Percentiles rank a stretch among this genome's conserved stretches.
Conservation (phyloP, 176 grass and related monocot species). For the Avena atlantica region DNA sequence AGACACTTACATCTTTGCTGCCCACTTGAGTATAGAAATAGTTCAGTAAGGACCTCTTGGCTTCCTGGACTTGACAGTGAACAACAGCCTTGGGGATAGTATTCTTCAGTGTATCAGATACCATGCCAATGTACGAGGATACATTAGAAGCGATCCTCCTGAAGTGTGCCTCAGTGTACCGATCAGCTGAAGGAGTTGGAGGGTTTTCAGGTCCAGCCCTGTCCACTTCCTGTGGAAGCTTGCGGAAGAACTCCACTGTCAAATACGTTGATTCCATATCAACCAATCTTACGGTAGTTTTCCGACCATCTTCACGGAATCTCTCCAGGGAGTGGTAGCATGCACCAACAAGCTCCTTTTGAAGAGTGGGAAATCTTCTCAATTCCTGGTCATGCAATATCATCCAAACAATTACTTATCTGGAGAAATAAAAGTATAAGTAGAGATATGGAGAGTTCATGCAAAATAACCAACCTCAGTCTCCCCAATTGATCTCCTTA, state of each 20-base stretch:
- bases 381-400: conserved; percentile 61
- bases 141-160: conserved; percentile 95
- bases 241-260: conserved; percentile 93
- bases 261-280: conserved; percentile 89
- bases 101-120: conserved; percentile 89
- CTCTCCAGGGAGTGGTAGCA: conserved; percentile 71
- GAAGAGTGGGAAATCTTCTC: conserved; percentile 87
- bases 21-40: conserved; percentile 88
- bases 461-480: conserved; percentile 65
- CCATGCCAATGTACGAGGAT: conserved; percentile 86
- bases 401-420: conserved; percentile 24
- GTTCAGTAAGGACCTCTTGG: conserved; percentile 80
- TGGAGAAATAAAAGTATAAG: background rate
- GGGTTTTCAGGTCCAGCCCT: conserved; percentile 59
- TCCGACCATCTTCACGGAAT: conserved; percentile 80
- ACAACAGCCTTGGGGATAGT: conserved; percentile 92
- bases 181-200: conserved; percentile 58
- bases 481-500: conserved; percentile 89
- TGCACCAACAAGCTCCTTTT: conserved; percentile 84
- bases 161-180: conserved; percentile 82
- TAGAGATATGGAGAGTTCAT: conserved; percentile 15
- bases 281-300: conserved; percentile 80
- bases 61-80: conserved; percentile 91
- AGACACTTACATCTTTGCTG: conserved; percentile 71
- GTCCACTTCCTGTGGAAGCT: conserved; percentile 87